Evolutionary conservation across 2,329 filamentous ascomycete species (phyloP).

Genomic region (Pseudopyrenochaeta lycopersici): DNA sequence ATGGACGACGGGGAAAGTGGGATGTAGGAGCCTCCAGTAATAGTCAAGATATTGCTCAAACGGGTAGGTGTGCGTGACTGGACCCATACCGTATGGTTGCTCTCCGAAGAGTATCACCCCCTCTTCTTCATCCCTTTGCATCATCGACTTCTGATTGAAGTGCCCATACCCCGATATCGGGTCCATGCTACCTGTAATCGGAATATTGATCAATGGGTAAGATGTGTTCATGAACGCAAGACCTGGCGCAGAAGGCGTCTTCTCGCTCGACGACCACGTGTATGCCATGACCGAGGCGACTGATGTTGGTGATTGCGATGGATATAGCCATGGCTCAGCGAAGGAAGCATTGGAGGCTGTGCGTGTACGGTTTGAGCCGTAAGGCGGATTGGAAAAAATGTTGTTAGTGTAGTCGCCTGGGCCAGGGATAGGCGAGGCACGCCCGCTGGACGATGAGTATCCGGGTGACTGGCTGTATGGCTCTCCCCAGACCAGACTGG

Average conservation of each 20-base stretch:
- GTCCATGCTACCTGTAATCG: conserved; percentile 27
- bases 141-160: conserved; percentile 42
- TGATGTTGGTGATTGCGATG: conserved; percentile 46
- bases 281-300: conserved; percentile 45
- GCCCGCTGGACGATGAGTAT: conserved; percentile 46
- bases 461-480: conserved; percentile 40
- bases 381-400: conserved; percentile 40
- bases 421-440: conserved; percentile 40
- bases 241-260: conserved; percentile 31
- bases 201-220: conserved; percentile 36
- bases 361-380: conserved; percentile 42
- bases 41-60: conserved; percentile 54
- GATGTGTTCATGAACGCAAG: conserved; percentile 34
- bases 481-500: conserved; percentile 33
- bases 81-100: conserved; percentile 50
- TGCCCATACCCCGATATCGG: conserved; percentile 35
- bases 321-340: conserved; percentile 42
- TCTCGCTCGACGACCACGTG: conserved; percentile 41
- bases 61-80: conserved; percentile 40
- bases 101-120: conserved; percentile 45
- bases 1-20: conserved; percentile 56
- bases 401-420: conserved; percentile 37
- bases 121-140: conserved; percentile 49
- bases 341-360: conserved; percentile 49
- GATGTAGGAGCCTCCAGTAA: conserved; percentile 58